Conservation (phyloP, 305 asterid genomes). For the Coffea humblotiana region DNA sequence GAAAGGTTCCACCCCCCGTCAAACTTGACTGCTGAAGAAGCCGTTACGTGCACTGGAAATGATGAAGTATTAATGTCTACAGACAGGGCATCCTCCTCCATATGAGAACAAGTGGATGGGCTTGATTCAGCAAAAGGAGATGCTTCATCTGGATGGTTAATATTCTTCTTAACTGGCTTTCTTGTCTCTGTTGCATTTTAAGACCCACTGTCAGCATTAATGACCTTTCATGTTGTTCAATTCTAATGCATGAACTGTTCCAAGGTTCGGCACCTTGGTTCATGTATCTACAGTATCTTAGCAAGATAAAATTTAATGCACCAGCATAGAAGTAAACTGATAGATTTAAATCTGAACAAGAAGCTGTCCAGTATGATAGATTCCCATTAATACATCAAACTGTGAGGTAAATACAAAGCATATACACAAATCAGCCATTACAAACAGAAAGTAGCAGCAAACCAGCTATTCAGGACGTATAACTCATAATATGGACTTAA, state of each 20-base stretch:
- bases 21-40: conserved; percentile 32
- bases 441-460: not conserved
- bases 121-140: conserved; percentile 33
- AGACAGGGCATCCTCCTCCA: conserved; percentile 27
- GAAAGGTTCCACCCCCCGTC: conserved; percentile 49
- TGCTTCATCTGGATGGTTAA: conserved; percentile 23
- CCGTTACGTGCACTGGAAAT: conserved; percentile 31
- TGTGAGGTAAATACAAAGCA: not conserved
- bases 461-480: not conserved
- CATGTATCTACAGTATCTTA: not conserved
- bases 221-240: not conserved
- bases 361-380: not conserved
- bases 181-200: conserved; percentile 34
- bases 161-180: conserved; percentile 27
- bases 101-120: conserved; percentile 25
- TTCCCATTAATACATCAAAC: not conserved
- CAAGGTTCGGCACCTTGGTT: not conserved
- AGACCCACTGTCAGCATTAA: conserved; percentile 15
- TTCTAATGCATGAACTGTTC: not conserved
- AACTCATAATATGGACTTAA: not conserved
- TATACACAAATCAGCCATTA: not conserved
- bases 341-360: not conserved
- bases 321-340: not conserved
- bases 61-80: conserved; percentile 18
- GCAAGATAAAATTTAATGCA: not conserved